Conservation (phyloP, 2,329 filamentous ascomycete genomes). For the Cladosporium colombiae region DNA sequence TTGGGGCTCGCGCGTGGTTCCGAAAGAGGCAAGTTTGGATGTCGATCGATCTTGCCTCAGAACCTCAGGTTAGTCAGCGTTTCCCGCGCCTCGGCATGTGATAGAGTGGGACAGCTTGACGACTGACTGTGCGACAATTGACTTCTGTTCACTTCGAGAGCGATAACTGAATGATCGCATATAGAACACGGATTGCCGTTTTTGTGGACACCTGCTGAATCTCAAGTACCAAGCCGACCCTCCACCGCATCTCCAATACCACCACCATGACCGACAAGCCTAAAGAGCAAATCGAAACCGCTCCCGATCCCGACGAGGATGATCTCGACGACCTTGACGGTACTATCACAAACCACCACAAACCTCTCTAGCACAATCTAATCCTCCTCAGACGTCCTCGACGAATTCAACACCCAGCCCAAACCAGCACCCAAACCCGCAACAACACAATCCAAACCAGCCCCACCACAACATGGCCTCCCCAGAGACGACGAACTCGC, state of each 20-base stretch:
- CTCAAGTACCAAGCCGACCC: neutral
- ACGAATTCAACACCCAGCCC: constrained; percentile 67
- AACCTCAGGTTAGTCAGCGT: neutral
- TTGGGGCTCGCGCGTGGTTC: constrained; percentile 5
- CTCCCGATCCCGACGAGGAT: constrained; percentile 86
- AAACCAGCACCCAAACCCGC: constrained; percentile 25
- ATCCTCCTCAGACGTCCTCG: constrained; percentile 72
- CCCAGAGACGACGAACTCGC: constrained; percentile 33
- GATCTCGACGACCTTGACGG: constrained; percentile 90
- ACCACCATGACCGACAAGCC: constrained; percentile 26
- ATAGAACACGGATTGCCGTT: neutral
- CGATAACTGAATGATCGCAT: neutral
- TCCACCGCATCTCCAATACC: neutral
- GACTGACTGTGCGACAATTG: neutral
- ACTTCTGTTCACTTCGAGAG: neutral
- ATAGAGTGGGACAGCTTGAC: constrained; percentile 14
- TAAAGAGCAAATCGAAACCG: constrained; percentile 35
- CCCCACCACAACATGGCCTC: constrained; percentile 24
- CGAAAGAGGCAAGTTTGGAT: neutral
- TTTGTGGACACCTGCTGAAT: neutral
- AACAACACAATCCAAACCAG: constrained; percentile 22
- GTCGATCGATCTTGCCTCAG: constrained; percentile 14
- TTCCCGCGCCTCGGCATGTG: constrained; percentile 17
- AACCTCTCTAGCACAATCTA: constrained; percentile 1
- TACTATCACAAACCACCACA: constrained; percentile 41